Conservation (phyloP, 2,329 filamentous ascomycete species). For the Pseudogymnoascus verrucosus region DNA sequence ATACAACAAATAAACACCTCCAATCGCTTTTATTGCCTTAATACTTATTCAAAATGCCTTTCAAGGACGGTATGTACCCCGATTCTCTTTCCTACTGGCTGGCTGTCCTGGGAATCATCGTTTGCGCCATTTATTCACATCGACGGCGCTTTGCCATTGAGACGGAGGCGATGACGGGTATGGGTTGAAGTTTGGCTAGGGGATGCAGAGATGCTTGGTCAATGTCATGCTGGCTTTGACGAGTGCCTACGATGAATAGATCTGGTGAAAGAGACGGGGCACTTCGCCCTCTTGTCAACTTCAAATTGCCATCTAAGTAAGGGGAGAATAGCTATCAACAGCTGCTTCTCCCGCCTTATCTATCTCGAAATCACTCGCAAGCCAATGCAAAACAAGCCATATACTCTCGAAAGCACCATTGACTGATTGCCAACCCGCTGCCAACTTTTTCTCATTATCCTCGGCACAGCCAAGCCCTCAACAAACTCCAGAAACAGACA, state of each 20-base stretch:
- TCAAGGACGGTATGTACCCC: conserved; percentile 31
- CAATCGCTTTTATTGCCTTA: conserved; percentile 12
- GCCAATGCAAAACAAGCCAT: background rate
- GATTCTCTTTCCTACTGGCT: background rate
- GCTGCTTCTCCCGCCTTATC: background rate
- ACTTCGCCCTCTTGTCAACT: background rate
- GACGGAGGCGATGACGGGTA: background rate
- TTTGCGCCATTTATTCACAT: conserved; percentile 17
- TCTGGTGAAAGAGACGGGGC: background rate
- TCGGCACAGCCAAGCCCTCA: background rate
- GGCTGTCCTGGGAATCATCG: conserved; percentile 8
- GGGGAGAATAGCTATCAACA: background rate
- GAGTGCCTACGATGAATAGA: background rate
- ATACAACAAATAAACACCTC: conserved; percentile 4
- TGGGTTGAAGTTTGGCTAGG: background rate
- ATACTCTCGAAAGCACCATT: background rate
- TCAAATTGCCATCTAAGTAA: background rate
- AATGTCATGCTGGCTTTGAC: background rate
- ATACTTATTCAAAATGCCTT: conserved; percentile 32
- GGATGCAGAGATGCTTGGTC: background rate
- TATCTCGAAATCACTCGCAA: background rate
- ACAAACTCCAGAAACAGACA: background rate
- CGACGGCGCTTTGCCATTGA: conserved; percentile 11
- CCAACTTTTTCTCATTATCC: background rate
- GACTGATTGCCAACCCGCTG: background rate